These are phyloP conservation scores for Fusarium sublunatum DNA, from an alignment of 2,329 filamentous ascomycete genomes.

Conservation along the genomic window DNA sequence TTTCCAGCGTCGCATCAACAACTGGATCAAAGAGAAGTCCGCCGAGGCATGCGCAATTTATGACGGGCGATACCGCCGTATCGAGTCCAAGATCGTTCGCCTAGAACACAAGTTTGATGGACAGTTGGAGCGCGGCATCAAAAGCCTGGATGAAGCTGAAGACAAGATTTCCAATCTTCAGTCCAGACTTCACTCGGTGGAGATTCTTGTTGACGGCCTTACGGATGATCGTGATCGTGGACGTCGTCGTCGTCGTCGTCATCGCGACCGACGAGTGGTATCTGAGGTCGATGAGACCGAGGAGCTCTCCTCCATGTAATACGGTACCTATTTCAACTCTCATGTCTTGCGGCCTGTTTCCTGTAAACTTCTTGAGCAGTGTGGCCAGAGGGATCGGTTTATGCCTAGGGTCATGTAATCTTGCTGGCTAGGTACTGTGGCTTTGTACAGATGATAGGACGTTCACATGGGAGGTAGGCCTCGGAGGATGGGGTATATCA, in stretches of 20 bases:
- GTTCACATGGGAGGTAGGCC: too few relatives aligned
- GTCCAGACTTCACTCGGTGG: background rate
- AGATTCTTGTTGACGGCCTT: background rate
- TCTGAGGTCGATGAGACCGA: background rate
- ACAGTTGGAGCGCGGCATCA: background rate
- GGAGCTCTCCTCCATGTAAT: background rate
- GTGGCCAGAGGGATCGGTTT: too few relatives aligned
- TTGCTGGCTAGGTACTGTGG: too few relatives aligned
- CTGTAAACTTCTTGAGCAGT: too few relatives aligned
- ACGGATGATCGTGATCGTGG: background rate
- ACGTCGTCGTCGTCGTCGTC: background rate
- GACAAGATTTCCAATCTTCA: background rate
- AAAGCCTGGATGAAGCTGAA: background rate
- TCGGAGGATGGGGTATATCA: too few relatives aligned
- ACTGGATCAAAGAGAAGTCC: constrained; percentile 6
- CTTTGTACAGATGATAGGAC: too few relatives aligned
- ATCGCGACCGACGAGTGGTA: background rate
- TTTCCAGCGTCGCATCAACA: background rate
- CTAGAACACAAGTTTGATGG: background rate
- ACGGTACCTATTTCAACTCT: background rate
- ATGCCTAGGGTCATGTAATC: too few relatives aligned
- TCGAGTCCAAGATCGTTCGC: background rate
- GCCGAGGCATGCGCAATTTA: background rate
- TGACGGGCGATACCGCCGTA: background rate
- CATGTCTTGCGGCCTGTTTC: background rate